Conservation (phyloP, 169 alveolate species). For the Babesia microti region DNA sequence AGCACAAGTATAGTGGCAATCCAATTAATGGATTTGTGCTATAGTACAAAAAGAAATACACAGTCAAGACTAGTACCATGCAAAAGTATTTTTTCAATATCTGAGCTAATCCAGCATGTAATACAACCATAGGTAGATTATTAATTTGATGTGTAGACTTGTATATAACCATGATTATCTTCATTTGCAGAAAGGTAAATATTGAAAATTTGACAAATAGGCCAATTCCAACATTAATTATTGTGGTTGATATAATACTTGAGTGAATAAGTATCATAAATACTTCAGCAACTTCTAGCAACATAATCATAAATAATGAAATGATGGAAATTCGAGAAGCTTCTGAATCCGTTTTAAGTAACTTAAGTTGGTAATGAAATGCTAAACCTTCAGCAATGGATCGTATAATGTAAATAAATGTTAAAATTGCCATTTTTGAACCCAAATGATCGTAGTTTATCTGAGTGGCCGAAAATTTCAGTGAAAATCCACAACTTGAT, state of each 20-base stretch:
- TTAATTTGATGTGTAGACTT: background rate
- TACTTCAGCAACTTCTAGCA: slow-evolving; percentile 48
- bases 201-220: slow-evolving; percentile 38
- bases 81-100: slow-evolving; percentile 26
- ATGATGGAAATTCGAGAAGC: slow-evolving; percentile 36
- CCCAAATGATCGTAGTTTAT: no score
- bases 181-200: background rate
- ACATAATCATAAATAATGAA: slow-evolving; percentile 41
- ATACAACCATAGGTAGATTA: background rate
- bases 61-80: slow-evolving; percentile 4
- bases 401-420: slow-evolving; percentile 6
- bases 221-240: slow-evolving; percentile 18
- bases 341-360: slow-evolving; percentile 15
- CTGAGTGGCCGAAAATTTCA: no score
- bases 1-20: slow-evolving; percentile 33
- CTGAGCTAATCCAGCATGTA: background rate
- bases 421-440: no score
- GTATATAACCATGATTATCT: background rate
- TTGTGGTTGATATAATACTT: slow-evolving; percentile 11
- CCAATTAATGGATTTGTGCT: slow-evolving; percentile 30
- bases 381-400: slow-evolving; percentile 7
- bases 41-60: slow-evolving; percentile 32
- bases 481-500: no score
- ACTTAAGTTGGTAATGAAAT: slow-evolving; percentile 10
- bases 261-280: slow-evolving; percentile 50